Percentiles rank a stretch among this genome's conserved stretches.
These are phyloP conservation scores for Tuber borchii DNA, from an alignment of 495 filamentous ascomycete species.

Conservation along the genomic window DNA sequence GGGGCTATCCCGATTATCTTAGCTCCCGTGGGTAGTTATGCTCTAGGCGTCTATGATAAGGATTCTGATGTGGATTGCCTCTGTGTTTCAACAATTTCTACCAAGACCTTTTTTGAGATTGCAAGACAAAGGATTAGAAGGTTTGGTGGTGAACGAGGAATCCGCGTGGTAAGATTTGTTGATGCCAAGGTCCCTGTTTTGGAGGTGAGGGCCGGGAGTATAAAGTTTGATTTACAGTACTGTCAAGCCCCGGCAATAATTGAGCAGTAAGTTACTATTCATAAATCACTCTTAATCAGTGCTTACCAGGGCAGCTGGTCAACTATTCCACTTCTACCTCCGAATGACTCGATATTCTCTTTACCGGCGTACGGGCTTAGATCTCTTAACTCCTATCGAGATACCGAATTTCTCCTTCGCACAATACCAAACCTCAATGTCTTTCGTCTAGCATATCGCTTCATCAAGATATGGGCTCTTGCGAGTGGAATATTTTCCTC, in stretches of 20 bases:
- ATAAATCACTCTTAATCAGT: neutral
- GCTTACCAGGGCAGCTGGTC: slow-evolving; percentile 40
- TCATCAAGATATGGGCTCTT: slow-evolving; percentile 53
- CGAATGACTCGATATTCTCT: slow-evolving; percentile 47
- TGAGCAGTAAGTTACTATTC: slow-evolving; percentile 21
- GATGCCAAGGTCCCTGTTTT: slow-evolving; percentile 52
- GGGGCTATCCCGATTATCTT: slow-evolving; percentile 46
- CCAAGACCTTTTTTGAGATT: slow-evolving; percentile 52
- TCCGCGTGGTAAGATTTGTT: slow-evolving; percentile 51
- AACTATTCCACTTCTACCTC: slow-evolving; percentile 32
- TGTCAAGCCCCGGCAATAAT: slow-evolving; percentile 50
- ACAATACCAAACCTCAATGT: slow-evolving; percentile 50
- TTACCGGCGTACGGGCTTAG: slow-evolving; percentile 48
- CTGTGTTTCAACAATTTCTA: slow-evolving; percentile 52
- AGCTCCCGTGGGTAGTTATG: slow-evolving; percentile 56
- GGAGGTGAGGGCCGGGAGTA: slow-evolving; percentile 48
- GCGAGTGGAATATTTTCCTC: slow-evolving; percentile 53
- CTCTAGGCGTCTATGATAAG: slow-evolving; percentile 52
- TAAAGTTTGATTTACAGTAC: slow-evolving; percentile 57
- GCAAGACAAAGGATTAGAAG: slow-evolving; percentile 49
- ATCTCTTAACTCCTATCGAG: slow-evolving; percentile 54
- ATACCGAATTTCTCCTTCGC: slow-evolving; percentile 50
- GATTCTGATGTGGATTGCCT: slow-evolving; percentile 56
- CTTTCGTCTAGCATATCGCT: slow-evolving; percentile 51
- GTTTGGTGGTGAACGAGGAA: slow-evolving; percentile 38